A percentile compares a stretch with the other conserved stretches of the same genome.
These are phyloP conservation scores for Hymenoscyphus fraxineus DNA, from an alignment of 2,329 filamentous ascomycete genomes.

Conservation along the genomic window DNA sequence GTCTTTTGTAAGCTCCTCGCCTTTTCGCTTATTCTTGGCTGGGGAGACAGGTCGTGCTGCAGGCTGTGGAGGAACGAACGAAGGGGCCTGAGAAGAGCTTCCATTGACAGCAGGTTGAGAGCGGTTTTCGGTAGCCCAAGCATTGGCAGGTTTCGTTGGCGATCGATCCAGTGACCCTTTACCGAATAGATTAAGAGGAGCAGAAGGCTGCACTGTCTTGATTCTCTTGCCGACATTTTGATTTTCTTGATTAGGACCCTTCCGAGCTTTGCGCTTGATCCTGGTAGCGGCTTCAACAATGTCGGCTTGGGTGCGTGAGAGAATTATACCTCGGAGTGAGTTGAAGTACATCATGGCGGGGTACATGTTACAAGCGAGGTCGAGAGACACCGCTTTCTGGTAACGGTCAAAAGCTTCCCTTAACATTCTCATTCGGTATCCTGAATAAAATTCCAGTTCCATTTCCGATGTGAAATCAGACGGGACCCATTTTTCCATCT, in stretches of 20 bases:
- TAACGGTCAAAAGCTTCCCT: slow-evolving; percentile 29
- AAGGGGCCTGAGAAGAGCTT: not conserved
- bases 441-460: slow-evolving; percentile 25
- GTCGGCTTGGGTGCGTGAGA: slow-evolving; percentile 9
- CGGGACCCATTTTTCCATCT: slow-evolving; percentile 24
- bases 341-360: slow-evolving; percentile 17
- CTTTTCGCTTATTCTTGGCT: slow-evolving; percentile 33
- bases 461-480: slow-evolving; percentile 22
- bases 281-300: slow-evolving; percentile 9
- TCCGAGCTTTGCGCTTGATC: slow-evolving; percentile 22
- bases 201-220: slow-evolving; percentile 12
- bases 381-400: not conserved
- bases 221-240: slow-evolving; percentile 27
- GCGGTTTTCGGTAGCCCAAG: not conserved
- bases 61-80: slow-evolving; percentile 6
- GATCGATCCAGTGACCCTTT: not conserved
- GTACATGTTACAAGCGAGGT: slow-evolving; percentile 11
- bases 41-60: slow-evolving; percentile 11
- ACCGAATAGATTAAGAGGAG: not conserved
- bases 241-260: slow-evolving; percentile 23
- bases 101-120: not conserved
- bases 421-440: slow-evolving; percentile 31
- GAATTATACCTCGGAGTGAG: slow-evolving; percentile 18
- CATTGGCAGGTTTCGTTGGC: not conserved
- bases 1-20: slow-evolving; percentile 31